Evolutionary conservation across 257 asterid genomes (phyloP), one percentile per base, ranked within the genome.

Genomic region (Cinchona pubescens): DNA sequence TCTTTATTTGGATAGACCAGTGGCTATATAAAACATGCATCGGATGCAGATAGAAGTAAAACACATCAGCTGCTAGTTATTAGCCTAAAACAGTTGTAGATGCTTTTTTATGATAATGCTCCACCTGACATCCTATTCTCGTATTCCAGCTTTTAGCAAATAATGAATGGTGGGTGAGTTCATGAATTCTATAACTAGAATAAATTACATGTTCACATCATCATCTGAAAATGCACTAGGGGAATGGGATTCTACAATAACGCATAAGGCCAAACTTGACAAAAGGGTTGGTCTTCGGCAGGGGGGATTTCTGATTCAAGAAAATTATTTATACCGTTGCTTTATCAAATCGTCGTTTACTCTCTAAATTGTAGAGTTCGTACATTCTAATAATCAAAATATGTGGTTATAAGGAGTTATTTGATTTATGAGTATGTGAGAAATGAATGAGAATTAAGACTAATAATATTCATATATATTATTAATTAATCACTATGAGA

Each of bases 171-270:
- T 10, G 7, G 34, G 53, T 40, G 53, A 16, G 71, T 38, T 66
- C 71, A 23, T 40, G 34, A n/a, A 66, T 40, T 66, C 71, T n/a
- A 42, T 23, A 11, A 66, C 71, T 66, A 40, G 23, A 66, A 66
- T 21, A 65, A 23, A 19, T 64, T 38, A 63, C 43, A 63, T 18
- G 43, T 34, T 32, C 40, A 18, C 13, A 63, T 14, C 68, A 34
- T 63, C n/a, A 16, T 63, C 43, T 16, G 42, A 7, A 8, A 63
- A 35, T 19, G 65, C 21, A 63, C 45, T 2, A 63, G 25, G 29
- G 45, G 42, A 63, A 0, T 63, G 27, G 46, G 46, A 63, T 34
- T 3, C 29, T 19, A 35, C 27, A 63, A 34, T 18, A 7, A 2
- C 27, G 19, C 45, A 18, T 11, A 63, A 13, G 35, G 69, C 46